These are phyloP conservation scores for Chaetomium fimeti DNA, from an alignment of 495 filamentous ascomycete genomes.

Conservation along the genomic window DNA sequence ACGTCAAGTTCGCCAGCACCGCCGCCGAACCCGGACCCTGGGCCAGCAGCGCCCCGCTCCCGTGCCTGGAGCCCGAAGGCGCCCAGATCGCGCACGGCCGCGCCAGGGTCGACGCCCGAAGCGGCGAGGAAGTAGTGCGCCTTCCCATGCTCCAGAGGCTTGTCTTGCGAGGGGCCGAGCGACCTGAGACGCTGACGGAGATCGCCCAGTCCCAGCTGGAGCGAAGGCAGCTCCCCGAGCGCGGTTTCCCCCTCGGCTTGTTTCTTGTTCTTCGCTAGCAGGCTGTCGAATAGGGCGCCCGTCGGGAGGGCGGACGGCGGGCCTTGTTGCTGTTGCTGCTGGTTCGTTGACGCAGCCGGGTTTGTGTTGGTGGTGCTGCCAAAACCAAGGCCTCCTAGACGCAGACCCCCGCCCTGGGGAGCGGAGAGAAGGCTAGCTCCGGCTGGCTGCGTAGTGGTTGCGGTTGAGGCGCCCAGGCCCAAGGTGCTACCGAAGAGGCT, in stretches of 20 bases:
- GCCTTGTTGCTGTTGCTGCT: slow-evolving; percentile 21
- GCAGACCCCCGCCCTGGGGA: not conserved
- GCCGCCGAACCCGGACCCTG: slow-evolving; percentile 15
- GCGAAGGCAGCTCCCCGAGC: slow-evolving; percentile 59
- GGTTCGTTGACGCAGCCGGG: slow-evolving; percentile 9
- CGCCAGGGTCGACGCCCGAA: slow-evolving; percentile 78
- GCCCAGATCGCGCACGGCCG: slow-evolving; percentile 75
- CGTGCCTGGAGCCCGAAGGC: slow-evolving; percentile 46
- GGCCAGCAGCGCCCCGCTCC: slow-evolving; percentile 32
- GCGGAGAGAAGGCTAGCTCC: slow-evolving; percentile 9
- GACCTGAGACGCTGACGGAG: slow-evolving; percentile 80
- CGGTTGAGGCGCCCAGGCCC: slow-evolving; percentile 13
- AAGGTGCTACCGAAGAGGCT: slow-evolving; percentile 25
- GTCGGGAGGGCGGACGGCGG: slow-evolving; percentile 31
- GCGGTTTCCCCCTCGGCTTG: slow-evolving; percentile 53
- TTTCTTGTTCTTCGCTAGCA: slow-evolving; percentile 75
- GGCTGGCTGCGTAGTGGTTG: slow-evolving; percentile 13
- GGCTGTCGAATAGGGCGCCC: slow-evolving; percentile 78
- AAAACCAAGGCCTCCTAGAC: slow-evolving; percentile 1
- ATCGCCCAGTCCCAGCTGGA: slow-evolving; percentile 84
- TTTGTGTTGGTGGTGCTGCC: slow-evolving; percentile 11
- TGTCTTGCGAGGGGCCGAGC: slow-evolving; percentile 59
- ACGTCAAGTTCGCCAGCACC: slow-evolving; percentile 65
- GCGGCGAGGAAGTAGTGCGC: slow-evolving; percentile 86
- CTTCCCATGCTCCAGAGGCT: slow-evolving; percentile 55